Conservation (phyloP, 2,329 filamentous ascomycete genomes). For the Bipolaris gigantea region DNA sequence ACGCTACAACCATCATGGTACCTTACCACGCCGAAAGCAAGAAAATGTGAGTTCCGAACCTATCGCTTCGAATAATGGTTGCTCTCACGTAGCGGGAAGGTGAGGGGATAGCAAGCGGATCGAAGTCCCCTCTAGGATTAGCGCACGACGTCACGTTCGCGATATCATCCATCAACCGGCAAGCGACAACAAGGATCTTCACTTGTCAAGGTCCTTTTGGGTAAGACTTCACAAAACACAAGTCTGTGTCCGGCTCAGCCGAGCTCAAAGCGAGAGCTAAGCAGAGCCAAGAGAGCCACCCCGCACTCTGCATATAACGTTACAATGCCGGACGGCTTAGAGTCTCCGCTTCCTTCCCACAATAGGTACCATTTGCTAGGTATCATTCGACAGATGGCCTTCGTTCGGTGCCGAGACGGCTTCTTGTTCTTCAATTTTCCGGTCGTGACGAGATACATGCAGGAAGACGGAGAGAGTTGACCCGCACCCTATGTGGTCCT, state of each 20-base stretch:
- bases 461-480: conserved; percentile 6
- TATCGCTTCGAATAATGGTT: not conserved
- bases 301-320: conserved; percentile 20
- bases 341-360: conserved; percentile 14
- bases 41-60: not conserved
- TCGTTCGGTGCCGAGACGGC: conserved; percentile 12
- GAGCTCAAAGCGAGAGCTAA: conserved; percentile 8
- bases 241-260: not conserved
- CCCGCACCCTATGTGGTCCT: not conserved
- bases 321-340: conserved; percentile 16
- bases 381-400: conserved; percentile 5
- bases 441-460: conserved; percentile 4
- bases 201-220: not conserved
- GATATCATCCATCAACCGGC: not conserved
- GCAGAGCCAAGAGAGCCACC: conserved; percentile 26
- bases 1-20: not conserved
- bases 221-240: conserved; percentile 1
- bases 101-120: conserved; percentile 6
- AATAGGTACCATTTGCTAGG: not conserved
- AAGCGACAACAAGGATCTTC: conserved; percentile 2
- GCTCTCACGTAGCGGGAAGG: conserved; percentile 2
- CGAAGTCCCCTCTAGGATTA: not conserved
- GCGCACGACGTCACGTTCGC: conserved; percentile 4
- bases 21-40: too few relatives aligned
- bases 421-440: conserved; percentile 10